Evolutionary conservation across 2,329 filamentous ascomycete species (phyloP), one percentile per base, ranked within the genome.

Genomic region (Aureobasidium sp.): DNA sequence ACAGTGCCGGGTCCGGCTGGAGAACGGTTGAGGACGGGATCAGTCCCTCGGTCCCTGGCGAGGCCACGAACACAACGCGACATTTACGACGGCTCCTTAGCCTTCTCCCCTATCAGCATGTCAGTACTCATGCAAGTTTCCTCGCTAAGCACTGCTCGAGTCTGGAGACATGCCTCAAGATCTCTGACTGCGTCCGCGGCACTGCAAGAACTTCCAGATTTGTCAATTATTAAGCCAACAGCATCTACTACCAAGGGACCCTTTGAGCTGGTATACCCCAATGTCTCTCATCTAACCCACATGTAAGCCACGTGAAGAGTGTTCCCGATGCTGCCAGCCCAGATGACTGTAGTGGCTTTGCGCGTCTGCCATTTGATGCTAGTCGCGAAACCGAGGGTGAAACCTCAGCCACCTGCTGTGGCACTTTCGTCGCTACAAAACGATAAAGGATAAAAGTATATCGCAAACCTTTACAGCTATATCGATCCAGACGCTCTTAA

Each of bases 201-300:
- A 23, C 39, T 57, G 41, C 41, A 34, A 34, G 41, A 26, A 10
- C 27, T n/a, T n/a, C 17, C 39, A 57, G 23, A 57, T 57, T 27
- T 57, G 53, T 57, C 53, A 57, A 57, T 46, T n/a, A 36, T 23
- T 26, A 44, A 57, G 53, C 53, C 53, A 57, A 12, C 27, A 46
- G 29, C 53, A 8, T 44, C 8, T 8, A 23, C 23, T 46, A 41
- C 27, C 53, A 57, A 55, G 37, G 52, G n/a, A 57, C 27, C 7
- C 17, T 44, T 23, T 8, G 39, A 57, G 29, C 46, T 46, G 37
- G 23, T 8, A 46, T 57, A 57, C 53, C 39, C 53, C 53, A 56
- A 26, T 57, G 53, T 57, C 53, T 57, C 53, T 26, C 39, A 34
- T 57, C n/a, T 57, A 20, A 57, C 42, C 53, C 27, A n/a, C 53